Base-by-base conservation (phyloP, 2,329 filamentous ascomycete genomes). In the Phialemonium atrogriseum region DNA sequence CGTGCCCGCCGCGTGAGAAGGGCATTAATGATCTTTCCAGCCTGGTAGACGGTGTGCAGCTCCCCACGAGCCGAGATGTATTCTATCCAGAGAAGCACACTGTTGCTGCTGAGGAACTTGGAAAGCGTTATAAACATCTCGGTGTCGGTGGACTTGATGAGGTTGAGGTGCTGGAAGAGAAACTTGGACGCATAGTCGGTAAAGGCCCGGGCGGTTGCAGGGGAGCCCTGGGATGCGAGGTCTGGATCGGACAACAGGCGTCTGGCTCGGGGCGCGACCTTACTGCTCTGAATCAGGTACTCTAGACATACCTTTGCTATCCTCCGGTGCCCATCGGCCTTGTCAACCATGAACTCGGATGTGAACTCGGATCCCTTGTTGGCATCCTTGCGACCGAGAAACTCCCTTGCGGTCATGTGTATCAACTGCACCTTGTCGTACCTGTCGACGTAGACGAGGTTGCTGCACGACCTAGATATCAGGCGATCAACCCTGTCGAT, bases 341-440 rank as follows among this genome's bases (percentile, higher is more conserved):
- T 43, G 11, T 45, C 33, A 10, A 54, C 30, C 2, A 30, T 35
- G 30, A 54, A 53, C 5, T 49, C 49, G 0, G 48, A 48, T 0
- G 28, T 12, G 2, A 35, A 12, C n/a, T n/a, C n/a, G n/a, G n/a
- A n/a, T n/a, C n/a, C n/a, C n/a, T n/a, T n/a, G n/a, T n/a, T n/a
- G n/a, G n/a, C n/a, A 1, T 25, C 22, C 3, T 35, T 21, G 4
- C 27, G 31, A 0, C 38, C 47, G 2, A 56, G 29, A 18, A 47
- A 55, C 5, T 55, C 51, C 10, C 43, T 33, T 4, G 47, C 49
- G 1, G 51, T 56, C 9, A 39, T 24, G 27, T 55, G 52, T 1
- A 51, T 24, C 3, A 52, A 44, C 7, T 48, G 49, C 2, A 53
- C 37, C 9, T 37, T 45, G 2, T 33, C 27, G 2, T 43, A 32